Conservation (phyloP, 768 basidiomycete species). For the Suillus subaureus region DNA sequence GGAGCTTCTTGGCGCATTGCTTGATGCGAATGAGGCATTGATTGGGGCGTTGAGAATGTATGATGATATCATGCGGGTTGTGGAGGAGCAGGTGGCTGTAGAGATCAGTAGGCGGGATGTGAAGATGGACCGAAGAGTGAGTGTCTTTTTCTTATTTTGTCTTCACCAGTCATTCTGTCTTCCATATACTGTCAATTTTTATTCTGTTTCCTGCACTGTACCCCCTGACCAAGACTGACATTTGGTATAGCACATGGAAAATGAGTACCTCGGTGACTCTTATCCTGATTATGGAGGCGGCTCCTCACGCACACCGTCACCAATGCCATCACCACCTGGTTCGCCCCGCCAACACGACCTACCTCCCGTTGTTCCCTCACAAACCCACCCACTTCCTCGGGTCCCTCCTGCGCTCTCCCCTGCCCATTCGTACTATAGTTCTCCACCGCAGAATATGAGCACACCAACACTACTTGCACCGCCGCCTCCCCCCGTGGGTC, state of each 20-base stretch:
- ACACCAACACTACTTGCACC: slow-evolving; percentile 52
- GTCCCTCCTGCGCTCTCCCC: slow-evolving; percentile 30
- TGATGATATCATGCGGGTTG: slow-evolving; percentile 76
- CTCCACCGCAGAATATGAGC: slow-evolving; percentile 28
- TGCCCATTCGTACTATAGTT: slow-evolving; percentile 17
- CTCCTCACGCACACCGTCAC: slow-evolving; percentile 36
- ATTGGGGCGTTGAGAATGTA: slow-evolving; percentile 70
- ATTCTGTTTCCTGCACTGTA: not conserved
- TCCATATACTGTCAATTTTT: slow-evolving; percentile 21
- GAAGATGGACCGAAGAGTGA: slow-evolving; percentile 66
- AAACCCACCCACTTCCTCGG: slow-evolving; percentile 41
- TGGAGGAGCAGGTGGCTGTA: slow-evolving; percentile 53
- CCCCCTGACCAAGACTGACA: not conserved
- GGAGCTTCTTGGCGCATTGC: slow-evolving; percentile 67
- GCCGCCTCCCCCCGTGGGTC: slow-evolving; percentile 72
- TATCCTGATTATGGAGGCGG: slow-evolving; percentile 19
- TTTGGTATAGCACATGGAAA: slow-evolving; percentile 23
- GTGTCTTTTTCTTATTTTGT: slow-evolving; percentile 22
- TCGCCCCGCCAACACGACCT: slow-evolving; percentile 35
- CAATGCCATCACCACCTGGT: slow-evolving; percentile 23
- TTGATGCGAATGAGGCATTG: slow-evolving; percentile 75
- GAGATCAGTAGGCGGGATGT: slow-evolving; percentile 72
- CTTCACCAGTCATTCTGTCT: slow-evolving; percentile 27
- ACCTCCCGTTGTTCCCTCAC: slow-evolving; percentile 32
- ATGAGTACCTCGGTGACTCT: slow-evolving; percentile 26